Evolutionary conservation across 2,329 filamentous ascomycete species (phyloP), one percentile per base, ranked within the genome.

Genomic region (Colletotrichum karsti): DNA sequence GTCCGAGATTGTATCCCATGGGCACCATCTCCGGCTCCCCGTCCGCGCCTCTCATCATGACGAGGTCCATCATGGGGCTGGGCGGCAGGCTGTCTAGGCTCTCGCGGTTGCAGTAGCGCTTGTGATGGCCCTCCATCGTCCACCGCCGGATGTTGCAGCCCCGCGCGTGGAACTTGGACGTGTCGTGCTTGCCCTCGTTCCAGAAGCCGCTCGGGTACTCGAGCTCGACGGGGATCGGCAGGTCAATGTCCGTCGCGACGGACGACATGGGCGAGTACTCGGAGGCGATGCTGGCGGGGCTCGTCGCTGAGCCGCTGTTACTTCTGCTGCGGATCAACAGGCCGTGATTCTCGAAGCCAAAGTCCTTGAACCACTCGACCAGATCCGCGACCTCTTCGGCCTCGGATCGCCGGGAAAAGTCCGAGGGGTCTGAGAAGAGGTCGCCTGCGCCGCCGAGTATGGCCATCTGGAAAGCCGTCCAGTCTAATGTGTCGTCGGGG

Each of bases 391-490:
- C 74, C 63, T 87, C 85, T 61, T 86, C 85, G 5, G 81, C 80
- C 44, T 85, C 80, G 9, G 72, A 73, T 10, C 72, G 76, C 6
- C 76, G 78, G 12, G 80, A 76, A 50, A 78, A 80, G 71, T 83
- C 81, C 53, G 80, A 77, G 18, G 78, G 77, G 56, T 85, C 85
- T 18, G 78, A 77, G 57, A 82, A 79, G 48, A 86, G 80, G 70
- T 88, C 86, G 30, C 85, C 86, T 2, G 85, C 85, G 5, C 86
- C 87, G 44, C 88, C 88, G 0, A 87, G 78, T 55, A 90, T 89
- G 15, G 89, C 88, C 83, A 90, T 89, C 76, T 91, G 88, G 74
- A 90, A 91, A 4, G 88, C 88, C 6, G 85, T 88, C 88, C 88
- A 90, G 79, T 91, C 88, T 4, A 90, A 76, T 8, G 81, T 83